Percentiles rank a stretch among this genome's conserved stretches.
phyloP scores from a whole-genome alignment of 169 alveolate species.

The Plasmodium vinckei region DNA sequence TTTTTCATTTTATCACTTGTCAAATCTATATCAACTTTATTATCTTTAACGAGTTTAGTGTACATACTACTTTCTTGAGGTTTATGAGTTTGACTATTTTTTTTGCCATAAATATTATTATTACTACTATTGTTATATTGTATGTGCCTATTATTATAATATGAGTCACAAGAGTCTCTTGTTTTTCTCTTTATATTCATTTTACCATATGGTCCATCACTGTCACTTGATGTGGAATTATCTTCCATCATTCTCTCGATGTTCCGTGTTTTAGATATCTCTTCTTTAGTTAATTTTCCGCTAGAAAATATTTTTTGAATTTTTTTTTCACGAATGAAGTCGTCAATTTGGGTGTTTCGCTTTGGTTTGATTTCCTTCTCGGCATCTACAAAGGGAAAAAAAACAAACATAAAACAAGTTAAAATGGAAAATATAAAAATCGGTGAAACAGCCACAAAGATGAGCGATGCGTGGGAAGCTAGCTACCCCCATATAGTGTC shows the following conservation, averaged over 20 bases:
- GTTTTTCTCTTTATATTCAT: conserved; percentile 27
- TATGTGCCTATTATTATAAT: background rate
- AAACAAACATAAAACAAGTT: too few relatives aligned
- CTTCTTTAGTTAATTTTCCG: conserved; percentile 56
- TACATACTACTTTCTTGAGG: background rate
- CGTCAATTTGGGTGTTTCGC: conserved; percentile 22
- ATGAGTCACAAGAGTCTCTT: conserved; percentile 38
- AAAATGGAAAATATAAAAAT: background rate
- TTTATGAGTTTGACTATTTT: too few relatives aligned
- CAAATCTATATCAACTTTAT: too few relatives aligned
- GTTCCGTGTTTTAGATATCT: conserved; percentile 44
- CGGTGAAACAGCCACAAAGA: background rate
- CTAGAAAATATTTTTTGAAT: conserved; percentile 26
- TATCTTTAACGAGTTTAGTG: background rate
- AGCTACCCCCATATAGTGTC: too few relatives aligned
- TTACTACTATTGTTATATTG: too few relatives aligned
- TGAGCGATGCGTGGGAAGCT: background rate
- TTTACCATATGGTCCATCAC: conserved; percentile 1
- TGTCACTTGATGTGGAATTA: conserved; percentile 40
- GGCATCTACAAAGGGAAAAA: background rate
- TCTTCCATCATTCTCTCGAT: conserved; percentile 55
- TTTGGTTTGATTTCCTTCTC: conserved; percentile 28
- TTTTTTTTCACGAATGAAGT: conserved; percentile 52
- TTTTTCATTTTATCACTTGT: too few relatives aligned
- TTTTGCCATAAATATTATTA: too few relatives aligned